Conservation (phyloP, 129 eudicot genomes). For the Heracleum sosnowskyi region DNA sequence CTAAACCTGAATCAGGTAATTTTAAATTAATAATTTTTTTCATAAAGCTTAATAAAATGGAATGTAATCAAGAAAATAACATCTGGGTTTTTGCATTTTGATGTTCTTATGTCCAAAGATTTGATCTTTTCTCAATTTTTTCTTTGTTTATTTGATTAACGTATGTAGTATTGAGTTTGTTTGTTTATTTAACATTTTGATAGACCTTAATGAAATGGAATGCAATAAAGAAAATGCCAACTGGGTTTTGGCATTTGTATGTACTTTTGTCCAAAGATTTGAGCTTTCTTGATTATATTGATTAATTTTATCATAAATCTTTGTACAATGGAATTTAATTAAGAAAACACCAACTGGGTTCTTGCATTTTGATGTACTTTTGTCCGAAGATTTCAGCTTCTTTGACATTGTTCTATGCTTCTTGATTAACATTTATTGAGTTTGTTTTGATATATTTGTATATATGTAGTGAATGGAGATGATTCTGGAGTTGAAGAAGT, state of each 20-base stretch:
- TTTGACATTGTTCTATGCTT: background rate
- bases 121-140: background rate
- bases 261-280: background rate
- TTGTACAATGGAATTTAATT: background rate
- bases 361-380: background rate
- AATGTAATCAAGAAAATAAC: background rate
- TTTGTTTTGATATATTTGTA: background rate
- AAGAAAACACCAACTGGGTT: background rate
- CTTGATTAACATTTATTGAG: background rate
- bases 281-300: background rate
- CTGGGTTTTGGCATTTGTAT: background rate
- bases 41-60: background rate
- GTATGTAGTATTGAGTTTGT: background rate
- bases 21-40: background rate
- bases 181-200: background rate
- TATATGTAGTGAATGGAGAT: slow-evolving; percentile 27
- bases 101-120: background rate
- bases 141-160: background rate
- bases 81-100: background rate
- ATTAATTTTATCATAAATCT: background rate
- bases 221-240: background rate
- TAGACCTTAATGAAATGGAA: background rate
- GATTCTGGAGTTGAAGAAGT: slow-evolving; percentile 7
- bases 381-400: background rate
- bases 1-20: slow-evolving; percentile 40